These are phyloP conservation scores for Trichoderma sp. DNA, from an alignment of 2,329 filamentous ascomycete species.

Conservation along the genomic window DNA sequence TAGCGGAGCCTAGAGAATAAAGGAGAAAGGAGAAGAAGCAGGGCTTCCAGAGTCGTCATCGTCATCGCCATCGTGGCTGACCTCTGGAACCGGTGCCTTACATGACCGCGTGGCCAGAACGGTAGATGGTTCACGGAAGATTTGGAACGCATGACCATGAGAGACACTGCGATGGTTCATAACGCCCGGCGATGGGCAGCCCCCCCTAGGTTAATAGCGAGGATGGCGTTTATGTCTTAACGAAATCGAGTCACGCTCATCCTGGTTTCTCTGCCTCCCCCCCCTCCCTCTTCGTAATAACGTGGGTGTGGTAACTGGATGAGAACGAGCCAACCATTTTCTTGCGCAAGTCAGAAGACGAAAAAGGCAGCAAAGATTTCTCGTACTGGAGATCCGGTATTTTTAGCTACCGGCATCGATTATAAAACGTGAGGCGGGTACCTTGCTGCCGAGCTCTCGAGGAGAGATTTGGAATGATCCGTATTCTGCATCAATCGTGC, in stretches of 20 bases:
- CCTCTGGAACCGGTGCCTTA: conserved; percentile 28
- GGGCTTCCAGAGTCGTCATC: conserved; percentile 14
- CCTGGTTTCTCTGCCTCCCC: conserved; percentile 20
- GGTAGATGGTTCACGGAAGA: conserved; percentile 19
- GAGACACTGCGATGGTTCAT: conserved; percentile 27
- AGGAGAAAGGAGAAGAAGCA: conserved; percentile 2
- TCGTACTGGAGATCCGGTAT: conserved; percentile 32
- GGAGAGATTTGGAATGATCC: conserved; percentile 16
- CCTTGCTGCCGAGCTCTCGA: conserved; percentile 18
- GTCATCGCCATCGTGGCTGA: conserved; percentile 22
- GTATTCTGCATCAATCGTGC: conserved; percentile 25
- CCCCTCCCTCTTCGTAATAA: conserved; percentile 16
- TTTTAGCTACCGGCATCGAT: conserved; percentile 27
- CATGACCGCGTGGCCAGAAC: conserved; percentile 30
- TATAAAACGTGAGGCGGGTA: conserved; percentile 29
- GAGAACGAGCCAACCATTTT: conserved; percentile 21
- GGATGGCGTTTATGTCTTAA: conserved; percentile 36
- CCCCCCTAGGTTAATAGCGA: conserved; percentile 26
- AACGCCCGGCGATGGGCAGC: conserved; percentile 29
- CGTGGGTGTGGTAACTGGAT: conserved; percentile 19
- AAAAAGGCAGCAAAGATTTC: conserved; percentile 2
- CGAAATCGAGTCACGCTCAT: conserved; percentile 37
- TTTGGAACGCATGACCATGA: conserved; percentile 28
- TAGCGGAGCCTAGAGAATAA: background rate
- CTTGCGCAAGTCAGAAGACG: conserved; percentile 26